Base-by-base conservation (phyloP, 176 grass and related monocot genomes). In the Saccharum spontaneum region DNA sequence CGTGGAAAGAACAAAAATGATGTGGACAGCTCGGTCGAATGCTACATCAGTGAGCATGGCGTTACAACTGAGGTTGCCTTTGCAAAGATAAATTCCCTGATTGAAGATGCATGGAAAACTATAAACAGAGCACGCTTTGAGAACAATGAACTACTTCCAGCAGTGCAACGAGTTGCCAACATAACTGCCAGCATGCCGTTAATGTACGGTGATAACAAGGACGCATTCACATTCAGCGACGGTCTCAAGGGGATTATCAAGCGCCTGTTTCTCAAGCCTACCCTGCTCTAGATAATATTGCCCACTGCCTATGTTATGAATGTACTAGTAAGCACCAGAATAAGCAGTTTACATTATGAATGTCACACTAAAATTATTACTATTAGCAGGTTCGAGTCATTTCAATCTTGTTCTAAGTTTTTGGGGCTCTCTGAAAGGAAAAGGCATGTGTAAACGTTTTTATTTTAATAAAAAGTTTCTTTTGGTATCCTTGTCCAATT, bases 161-260 rank as follows among this genome's bases (percentile, higher is more conserved):
- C 41, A 15, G 81, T 83, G 18, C 38, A 73, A 3, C 81, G 69
- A 60, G 38, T 73, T 43, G 24, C 40, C 55, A 71, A 79, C 40
- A 46, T 79, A 79, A 86, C 66, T 0, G 59, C 36, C 75, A 79
- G 84, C 66, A 79, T 86, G 75, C 84, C 75, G 0, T 79, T 86
- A 28, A 86, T 86, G 77, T 79, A 80, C 12, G 69, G 72, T 54
- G 84, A 86, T 20, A 86, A 80, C n/a, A 86, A 71, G 11, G 84
- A 86, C 30, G 68, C 31, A 40, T 86, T 80, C 48, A 86, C 77
- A 10, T 73, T 65, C 68, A 73, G 84, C 31, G 71, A 37, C n/a
- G 41, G 68, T n/a, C 77, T 80, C 34, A 71, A 80, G 59, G 84
- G 77, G 55, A 34, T 61, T 3, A 86, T 86, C 71, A 65, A 65